Evolutionary conservation across 257 asterid species (phyloP).

Genomic region (Solanum ossicruentum): DNA sequence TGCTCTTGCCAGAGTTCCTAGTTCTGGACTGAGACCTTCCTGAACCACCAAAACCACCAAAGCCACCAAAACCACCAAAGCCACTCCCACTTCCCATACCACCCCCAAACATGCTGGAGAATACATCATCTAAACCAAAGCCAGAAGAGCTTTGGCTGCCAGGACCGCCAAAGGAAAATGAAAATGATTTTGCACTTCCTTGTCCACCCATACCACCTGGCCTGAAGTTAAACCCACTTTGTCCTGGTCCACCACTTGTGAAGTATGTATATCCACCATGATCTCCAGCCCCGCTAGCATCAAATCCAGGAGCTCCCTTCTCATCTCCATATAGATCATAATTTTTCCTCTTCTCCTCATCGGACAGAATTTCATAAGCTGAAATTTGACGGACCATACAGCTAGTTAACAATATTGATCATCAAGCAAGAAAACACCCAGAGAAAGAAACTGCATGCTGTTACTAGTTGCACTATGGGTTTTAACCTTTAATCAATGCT

Average conservation of each 20-base stretch:
- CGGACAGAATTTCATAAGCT: constrained; percentile 88
- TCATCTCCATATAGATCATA: constrained; percentile 92
- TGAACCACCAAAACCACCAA: constrained; percentile 23
- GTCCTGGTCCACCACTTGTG: constrained; percentile 69
- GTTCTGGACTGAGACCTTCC: constrained; percentile 36
- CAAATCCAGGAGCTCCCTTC: constrained; percentile 63
- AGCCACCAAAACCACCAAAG: constrained; percentile 19
- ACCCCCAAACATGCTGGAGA: constrained; percentile 63
- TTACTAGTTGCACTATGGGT: background rate
- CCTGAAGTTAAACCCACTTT: constrained; percentile 61
- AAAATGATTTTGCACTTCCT: constrained; percentile 60
- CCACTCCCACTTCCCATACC: constrained; percentile 54
- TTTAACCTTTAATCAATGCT: background rate
- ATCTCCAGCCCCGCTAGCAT: constrained; percentile 42
- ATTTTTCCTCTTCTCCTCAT: constrained; percentile 83
- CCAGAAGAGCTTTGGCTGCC: constrained; percentile 44
- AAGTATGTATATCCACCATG: constrained; percentile 50
- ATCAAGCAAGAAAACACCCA: background rate
- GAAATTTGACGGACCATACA: constrained; percentile 3
- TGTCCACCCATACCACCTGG: constrained; percentile 77
- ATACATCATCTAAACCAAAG: constrained; percentile 57
- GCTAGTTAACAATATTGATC: background rate
- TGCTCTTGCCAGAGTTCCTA: constrained; percentile 28
- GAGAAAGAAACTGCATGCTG: background rate
- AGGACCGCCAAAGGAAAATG: constrained; percentile 88